Evolutionary conservation across 306 rosid genomes (phyloP), one percentile per base, ranked within the genome.

Genomic region (Gynostemma pentaphyllum): DNA sequence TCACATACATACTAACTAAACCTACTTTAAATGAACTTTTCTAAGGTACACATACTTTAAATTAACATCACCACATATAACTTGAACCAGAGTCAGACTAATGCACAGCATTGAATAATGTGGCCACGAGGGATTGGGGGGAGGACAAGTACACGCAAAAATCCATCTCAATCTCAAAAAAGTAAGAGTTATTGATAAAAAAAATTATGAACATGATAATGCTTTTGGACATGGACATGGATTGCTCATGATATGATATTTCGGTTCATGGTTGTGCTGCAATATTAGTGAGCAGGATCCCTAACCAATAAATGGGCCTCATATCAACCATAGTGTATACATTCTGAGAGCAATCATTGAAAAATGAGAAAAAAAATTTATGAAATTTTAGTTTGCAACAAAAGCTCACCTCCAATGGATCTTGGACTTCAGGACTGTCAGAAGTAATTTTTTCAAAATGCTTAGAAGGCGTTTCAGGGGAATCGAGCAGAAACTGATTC

Each of bases 391-490:
- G 18, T 22, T 37, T 44, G 55, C 42, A 30, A 73, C 13, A 26
- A 29, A 68, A 65, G 41, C 44, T 67, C 84, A 94, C 99, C 97
- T 84, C 88, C 59, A 76, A 36, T 39, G 96, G 86, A 74, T 86
- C 89, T 71, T 81, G 49, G 44, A 80, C 78, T 30, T 76, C 77
- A 30, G 79, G 81, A 83, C 53, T 64, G 68, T 71, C 79, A 44
- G 71, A 60, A 55, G 80, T 64, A 70, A 65, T 36, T 18, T 75
- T 68, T 61, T 67, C 85, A 61, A 67, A 77, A 68, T 39, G 54
- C 69, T 53, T 32, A 52, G 90, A 76, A 63, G 78, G 56, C 75
- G 72, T 80, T 56, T 74, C 75, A 26, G 76, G 75, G 46, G 54
- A 62, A 62, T 82, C 82, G 76, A 68, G 65, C 52, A 80, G 16